Evolutionary conservation across 108 stramenopile species (phyloP).

Genomic region (Parietichytrium sp.): DNA sequence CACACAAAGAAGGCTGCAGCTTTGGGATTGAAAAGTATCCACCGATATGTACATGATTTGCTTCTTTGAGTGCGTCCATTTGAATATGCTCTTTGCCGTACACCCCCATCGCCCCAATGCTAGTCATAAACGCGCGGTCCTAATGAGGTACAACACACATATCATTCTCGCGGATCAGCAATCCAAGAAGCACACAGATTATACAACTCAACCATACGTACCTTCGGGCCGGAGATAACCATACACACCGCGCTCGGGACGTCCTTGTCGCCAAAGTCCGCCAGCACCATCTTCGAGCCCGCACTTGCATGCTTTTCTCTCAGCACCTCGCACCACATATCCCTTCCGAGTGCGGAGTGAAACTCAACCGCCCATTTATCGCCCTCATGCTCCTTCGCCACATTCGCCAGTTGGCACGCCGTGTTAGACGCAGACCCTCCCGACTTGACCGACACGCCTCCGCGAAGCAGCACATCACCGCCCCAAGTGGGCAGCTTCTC

Average conservation of each 20-base stretch:
- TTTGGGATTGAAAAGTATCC: slow-evolving; percentile 17
- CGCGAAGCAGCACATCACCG: slow-evolving; percentile 14
- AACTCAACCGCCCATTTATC: neutral
- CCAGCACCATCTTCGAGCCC: neutral
- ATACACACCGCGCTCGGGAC: neutral
- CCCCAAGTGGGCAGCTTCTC: slow-evolving; percentile 25
- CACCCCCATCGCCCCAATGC: neutral
- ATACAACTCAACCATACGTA: too few species aligned
- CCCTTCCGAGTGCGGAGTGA: slow-evolving; percentile 7
- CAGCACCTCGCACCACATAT: neutral
- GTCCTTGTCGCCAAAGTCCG: neutral
- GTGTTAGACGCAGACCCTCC: slow-evolving; percentile 21
- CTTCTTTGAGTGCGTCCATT: neutral
- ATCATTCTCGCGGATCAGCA: too few species aligned
- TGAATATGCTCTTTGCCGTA: neutral
- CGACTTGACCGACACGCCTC: neutral
- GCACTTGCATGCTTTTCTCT: neutral
- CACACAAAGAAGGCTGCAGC: neutral
- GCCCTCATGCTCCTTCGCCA: neutral
- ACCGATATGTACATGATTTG: neutral
- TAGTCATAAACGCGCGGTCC: slow-evolving; percentile 17
- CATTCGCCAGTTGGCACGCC: neutral
- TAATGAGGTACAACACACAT: too few species aligned
- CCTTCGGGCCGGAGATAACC: neutral
- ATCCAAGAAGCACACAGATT: too few species aligned